Evolutionary conservation across 164 flowering plant genomes (phyloP).

Genomic region (Kingdonia uniflora): DNA sequence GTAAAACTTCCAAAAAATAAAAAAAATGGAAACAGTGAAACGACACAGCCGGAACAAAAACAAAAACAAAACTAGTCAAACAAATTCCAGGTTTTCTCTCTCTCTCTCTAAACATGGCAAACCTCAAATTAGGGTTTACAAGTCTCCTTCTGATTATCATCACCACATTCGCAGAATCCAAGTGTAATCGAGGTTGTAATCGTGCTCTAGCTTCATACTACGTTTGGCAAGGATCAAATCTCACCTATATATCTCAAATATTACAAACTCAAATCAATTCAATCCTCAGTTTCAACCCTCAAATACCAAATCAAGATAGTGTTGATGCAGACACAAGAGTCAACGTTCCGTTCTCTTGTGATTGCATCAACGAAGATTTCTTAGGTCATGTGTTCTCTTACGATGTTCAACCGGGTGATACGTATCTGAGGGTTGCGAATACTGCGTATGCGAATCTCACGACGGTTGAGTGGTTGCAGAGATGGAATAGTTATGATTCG

Average conservation of each 20-base stretch:
- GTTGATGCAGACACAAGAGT: slow-evolving; percentile 11
- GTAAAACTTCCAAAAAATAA: too few species aligned
- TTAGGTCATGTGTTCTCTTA: slow-evolving; percentile 17
- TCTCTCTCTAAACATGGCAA: too few species aligned
- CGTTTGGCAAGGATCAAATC: slow-evolving; percentile 4
- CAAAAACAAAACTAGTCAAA: too few species aligned
- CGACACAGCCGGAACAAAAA: too few species aligned
- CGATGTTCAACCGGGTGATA: slow-evolving; percentile 3
- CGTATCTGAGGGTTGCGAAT: slow-evolving; percentile 14
- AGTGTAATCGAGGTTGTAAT: slow-evolving; percentile 13
- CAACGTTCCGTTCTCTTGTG: slow-evolving; percentile 34
- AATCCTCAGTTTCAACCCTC: slow-evolving; percentile 20
- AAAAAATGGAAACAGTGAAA: too few species aligned
- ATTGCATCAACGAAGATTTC: slow-evolving; percentile 18
- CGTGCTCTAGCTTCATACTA: slow-evolving; percentile 18
- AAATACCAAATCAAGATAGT: slow-evolving; percentile 13
- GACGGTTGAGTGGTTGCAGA: slow-evolving; percentile 6
- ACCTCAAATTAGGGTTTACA: too few species aligned
- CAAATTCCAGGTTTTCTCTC: too few species aligned
- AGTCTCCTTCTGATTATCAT: not conserved
- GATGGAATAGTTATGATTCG: slow-evolving; percentile 7
- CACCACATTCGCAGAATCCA: not conserved
- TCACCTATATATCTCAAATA: slow-evolving; percentile 15
- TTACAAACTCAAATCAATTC: not conserved
- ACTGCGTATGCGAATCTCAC: slow-evolving; percentile 20